A percentile compares a stretch with the other conserved stretches of the same genome.
Evolutionary conservation across 2,329 filamentous ascomycete species (phyloP).

Genomic region (Aspergillus latus): DNA sequence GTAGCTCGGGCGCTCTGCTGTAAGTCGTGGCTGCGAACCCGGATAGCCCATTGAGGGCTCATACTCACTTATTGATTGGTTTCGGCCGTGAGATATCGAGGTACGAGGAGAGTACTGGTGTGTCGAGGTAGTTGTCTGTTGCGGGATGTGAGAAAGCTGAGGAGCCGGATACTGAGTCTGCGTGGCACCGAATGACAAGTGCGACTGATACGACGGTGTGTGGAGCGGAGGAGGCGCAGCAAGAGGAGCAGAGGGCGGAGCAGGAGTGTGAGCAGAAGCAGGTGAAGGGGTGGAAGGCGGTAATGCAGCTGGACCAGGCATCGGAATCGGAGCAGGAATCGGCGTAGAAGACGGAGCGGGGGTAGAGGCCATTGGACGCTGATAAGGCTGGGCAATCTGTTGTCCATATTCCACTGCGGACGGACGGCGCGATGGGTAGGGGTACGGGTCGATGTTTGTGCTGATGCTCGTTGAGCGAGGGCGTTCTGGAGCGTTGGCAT

Average conservation of each 20-base stretch:
- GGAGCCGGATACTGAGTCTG: slow-evolving; percentile 45
- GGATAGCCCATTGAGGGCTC: slow-evolving; percentile 29
- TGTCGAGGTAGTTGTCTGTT: slow-evolving; percentile 37
- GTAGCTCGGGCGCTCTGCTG: slow-evolving; percentile 26
- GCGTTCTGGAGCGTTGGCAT: slow-evolving; percentile 51
- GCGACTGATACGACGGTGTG: slow-evolving; percentile 36
- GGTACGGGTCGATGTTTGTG: slow-evolving; percentile 48
- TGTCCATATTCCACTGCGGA: slow-evolving; percentile 50
- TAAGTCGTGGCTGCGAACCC: slow-evolving; percentile 25
- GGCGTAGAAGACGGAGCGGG: slow-evolving; percentile 32
- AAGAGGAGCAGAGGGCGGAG: slow-evolving; percentile 36
- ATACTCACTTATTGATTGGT: slow-evolving; percentile 35
- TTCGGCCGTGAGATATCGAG: slow-evolving; percentile 34
- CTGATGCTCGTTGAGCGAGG: slow-evolving; percentile 63
- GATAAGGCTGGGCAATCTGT: slow-evolving; percentile 34
- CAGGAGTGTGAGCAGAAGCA: slow-evolving; percentile 22
- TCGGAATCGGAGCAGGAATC: slow-evolving; percentile 36
- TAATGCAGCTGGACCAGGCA: slow-evolving; percentile 21
- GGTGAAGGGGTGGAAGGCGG: slow-evolving; percentile 31
- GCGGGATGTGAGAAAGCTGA: slow-evolving; percentile 45
- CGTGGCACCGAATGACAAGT: slow-evolving; percentile 44
- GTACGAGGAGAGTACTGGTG: slow-evolving; percentile 37
- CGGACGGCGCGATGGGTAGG: slow-evolving; percentile 49
- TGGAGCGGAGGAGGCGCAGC: slow-evolving; percentile 20
- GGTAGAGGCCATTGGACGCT: slow-evolving; percentile 38